Percentiles rank a stretch among this genome's conserved stretches.
Evolutionary conservation across 345 rosid species (phyloP).

Genomic region (Camelina hispida): DNA sequence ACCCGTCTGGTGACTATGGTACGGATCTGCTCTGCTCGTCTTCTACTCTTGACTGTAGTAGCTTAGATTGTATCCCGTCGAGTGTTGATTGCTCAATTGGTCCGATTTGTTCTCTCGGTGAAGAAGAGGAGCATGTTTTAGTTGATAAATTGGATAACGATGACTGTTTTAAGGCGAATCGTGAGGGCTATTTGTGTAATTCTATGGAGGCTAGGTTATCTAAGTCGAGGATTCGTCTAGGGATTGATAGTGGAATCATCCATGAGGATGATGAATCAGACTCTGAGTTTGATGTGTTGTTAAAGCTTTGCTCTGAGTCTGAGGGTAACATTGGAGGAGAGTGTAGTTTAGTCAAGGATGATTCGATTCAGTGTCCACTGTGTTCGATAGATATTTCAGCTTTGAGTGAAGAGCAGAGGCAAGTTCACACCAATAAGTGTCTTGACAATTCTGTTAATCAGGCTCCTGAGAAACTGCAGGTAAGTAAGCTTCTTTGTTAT

Average conservation of each 20-base stretch:
- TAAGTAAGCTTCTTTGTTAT: slow-evolving; percentile 52
- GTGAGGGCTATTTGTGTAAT: slow-evolving; percentile 55
- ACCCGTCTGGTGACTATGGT: background rate
- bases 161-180: slow-evolving; percentile 43
- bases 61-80: slow-evolving; percentile 73
- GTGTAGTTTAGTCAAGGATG: slow-evolving; percentile 30
- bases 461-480: slow-evolving; percentile 43
- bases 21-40: slow-evolving; percentile 20
- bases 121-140: background rate
- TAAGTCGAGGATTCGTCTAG: slow-evolving; percentile 39
- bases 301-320: slow-evolving; percentile 58
- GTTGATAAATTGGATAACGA: slow-evolving; percentile 15
- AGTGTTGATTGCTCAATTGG: slow-evolving; percentile 53
- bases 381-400: slow-evolving; percentile 74
- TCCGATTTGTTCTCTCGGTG: slow-evolving; percentile 11
- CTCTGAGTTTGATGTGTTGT: slow-evolving; percentile 58
- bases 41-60: slow-evolving; percentile 50
- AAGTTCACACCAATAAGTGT: slow-evolving; percentile 75
- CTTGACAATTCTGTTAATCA: slow-evolving; percentile 61
- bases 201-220: slow-evolving; percentile 68
- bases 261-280: slow-evolving; percentile 48
- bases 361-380: slow-evolving; percentile 67
- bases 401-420: slow-evolving; percentile 66
- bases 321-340: slow-evolving; percentile 42
- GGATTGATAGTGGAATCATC: slow-evolving; percentile 23